Percentiles rank a stretch among this genome's conserved stretches.
phyloP scores from a whole-genome alignment of 257 asterid species.

The Plantago elongata region DNA sequence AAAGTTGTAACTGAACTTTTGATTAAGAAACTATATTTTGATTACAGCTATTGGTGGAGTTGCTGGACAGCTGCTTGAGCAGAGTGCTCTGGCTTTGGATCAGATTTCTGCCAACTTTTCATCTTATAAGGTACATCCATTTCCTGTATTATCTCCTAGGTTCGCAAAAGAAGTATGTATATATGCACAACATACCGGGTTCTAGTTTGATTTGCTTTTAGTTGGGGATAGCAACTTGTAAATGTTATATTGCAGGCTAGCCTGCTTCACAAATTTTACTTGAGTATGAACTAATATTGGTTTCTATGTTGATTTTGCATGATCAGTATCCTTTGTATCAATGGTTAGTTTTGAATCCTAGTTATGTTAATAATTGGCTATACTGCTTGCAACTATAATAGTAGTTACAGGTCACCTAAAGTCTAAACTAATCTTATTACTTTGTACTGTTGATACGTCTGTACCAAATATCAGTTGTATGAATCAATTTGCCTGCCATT shows the following conservation, averaged over 20 bases:
- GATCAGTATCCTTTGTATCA: background rate
- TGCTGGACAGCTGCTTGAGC: constrained; percentile 47
- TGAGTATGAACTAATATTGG: background rate
- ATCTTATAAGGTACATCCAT: constrained; percentile 33
- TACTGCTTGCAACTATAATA: too few species aligned
- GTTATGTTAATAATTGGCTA: constrained; percentile 1
- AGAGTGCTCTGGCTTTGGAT: constrained; percentile 46
- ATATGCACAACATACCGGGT: background rate
- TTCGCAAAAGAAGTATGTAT: background rate
- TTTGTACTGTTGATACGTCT: background rate
- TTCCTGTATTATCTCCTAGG: background rate
- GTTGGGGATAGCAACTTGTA: too few species aligned
- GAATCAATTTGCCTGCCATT: constrained; percentile 14
- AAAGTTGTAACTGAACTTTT: background rate
- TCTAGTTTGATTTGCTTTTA: background rate
- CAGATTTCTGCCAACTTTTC: constrained; percentile 46
- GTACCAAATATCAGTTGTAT: background rate
- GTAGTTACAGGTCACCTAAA: too few species aligned
- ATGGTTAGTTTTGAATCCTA: background rate
- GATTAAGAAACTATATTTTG: constrained; percentile 1
- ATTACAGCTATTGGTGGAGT: constrained; percentile 50
- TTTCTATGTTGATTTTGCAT: constrained; percentile 1
- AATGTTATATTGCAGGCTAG: too few species aligned
- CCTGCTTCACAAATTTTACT: too few species aligned
- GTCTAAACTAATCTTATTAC: too few species aligned